Evolutionary conservation across 345 rosid genomes (phyloP).

Genomic region (Iberis pinnata): DNA sequence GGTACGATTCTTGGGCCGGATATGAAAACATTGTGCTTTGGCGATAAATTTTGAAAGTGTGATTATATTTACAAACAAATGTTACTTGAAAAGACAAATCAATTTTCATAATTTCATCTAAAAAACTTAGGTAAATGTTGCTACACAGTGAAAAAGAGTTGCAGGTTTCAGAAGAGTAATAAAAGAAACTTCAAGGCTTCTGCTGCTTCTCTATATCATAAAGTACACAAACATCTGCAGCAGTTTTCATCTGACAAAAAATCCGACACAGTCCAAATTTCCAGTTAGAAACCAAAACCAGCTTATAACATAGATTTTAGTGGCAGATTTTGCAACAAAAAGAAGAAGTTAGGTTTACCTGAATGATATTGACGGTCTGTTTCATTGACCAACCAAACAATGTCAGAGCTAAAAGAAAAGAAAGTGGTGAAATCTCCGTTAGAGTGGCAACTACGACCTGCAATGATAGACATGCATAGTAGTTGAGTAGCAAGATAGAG

Average conservation of each 20-base stretch:
- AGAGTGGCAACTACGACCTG: constrained; percentile 52
- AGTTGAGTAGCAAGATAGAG: neutral
- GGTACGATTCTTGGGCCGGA: too few species aligned
- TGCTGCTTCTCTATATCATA: constrained; percentile 68
- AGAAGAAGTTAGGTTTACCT: constrained; percentile 39
- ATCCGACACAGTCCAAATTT: neutral
- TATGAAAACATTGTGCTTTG: too few species aligned
- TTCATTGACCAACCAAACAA: constrained; percentile 81
- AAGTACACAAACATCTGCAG: constrained; percentile 82
- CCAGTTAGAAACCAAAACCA: constrained; percentile 7
- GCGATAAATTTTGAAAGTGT: too few species aligned
- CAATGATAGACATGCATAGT: constrained; percentile 5
- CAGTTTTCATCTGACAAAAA: constrained; percentile 72
- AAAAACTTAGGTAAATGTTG: too few species aligned
- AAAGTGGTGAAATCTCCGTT: constrained; percentile 42
- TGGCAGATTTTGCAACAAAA: constrained; percentile 2
- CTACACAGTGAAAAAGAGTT: neutral
- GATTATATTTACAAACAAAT: too few species aligned
- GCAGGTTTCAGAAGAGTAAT: neutral
- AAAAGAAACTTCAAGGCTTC: constrained; percentile 26
- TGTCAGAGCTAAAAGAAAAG: constrained; percentile 53
- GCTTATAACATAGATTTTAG: neutral
- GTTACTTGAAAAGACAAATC: too few species aligned
- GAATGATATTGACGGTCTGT: constrained; percentile 69
- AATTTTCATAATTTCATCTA: too few species aligned